Evolutionary conservation across 1,284 basidiomycete genomes (phyloP).

Genomic region (Trichosporon ovoides): DNA sequence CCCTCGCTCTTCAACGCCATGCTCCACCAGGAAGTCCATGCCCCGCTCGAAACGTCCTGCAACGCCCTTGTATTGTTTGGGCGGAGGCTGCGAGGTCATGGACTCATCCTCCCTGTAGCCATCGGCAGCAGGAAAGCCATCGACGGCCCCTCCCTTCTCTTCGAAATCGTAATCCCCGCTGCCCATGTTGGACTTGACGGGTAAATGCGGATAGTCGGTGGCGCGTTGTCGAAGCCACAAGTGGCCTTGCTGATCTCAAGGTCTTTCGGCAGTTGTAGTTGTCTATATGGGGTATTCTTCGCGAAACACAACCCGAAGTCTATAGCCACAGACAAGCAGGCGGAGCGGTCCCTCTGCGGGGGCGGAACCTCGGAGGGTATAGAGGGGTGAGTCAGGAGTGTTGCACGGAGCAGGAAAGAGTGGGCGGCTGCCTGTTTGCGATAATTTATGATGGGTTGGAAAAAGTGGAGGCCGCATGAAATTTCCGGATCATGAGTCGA

Average conservation of each 20-base stretch:
- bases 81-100: neutral
- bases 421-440: neutral
- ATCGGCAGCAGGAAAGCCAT: neutral
- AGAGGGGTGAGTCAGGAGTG: neutral
- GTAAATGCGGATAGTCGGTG: neutral
- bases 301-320: too few species aligned
- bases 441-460: neutral
- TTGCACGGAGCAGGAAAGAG: neutral
- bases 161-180: neutral
- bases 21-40: constrained; percentile 38
- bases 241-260: neutral
- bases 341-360: too few species aligned
- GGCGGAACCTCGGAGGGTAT: too few species aligned
- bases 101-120: neutral
- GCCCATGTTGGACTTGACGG: neutral
- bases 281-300: neutral
- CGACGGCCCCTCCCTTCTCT: neutral
- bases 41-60: constrained; percentile 7
- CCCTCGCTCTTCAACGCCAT: constrained; percentile 45
- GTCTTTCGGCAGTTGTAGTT: neutral
- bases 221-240: too few species aligned
- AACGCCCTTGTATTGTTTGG: constrained; percentile 1
- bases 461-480: neutral
- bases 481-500: neutral
- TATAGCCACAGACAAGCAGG: too few species aligned